These are phyloP conservation scores for Elsinoe fawcettii DNA, from an alignment of 2,329 filamentous ascomycete species.

Conservation along the genomic window DNA sequence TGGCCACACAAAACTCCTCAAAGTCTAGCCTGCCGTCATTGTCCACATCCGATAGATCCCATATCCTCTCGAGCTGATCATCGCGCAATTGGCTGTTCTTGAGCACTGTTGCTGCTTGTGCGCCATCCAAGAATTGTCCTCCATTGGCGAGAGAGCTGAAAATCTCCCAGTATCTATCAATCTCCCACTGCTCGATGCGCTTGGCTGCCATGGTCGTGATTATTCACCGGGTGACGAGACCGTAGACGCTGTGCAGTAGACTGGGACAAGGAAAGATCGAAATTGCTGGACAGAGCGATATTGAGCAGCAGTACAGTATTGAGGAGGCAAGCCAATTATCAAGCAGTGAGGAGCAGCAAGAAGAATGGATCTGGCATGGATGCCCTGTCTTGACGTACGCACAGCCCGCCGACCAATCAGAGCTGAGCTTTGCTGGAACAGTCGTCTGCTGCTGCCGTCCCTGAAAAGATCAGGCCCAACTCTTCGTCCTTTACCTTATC, in stretches of 20 bases:
- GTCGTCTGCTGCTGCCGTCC: too few species aligned
- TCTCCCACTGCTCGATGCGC: slow-evolving; percentile 63
- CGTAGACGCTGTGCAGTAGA: too few species aligned
- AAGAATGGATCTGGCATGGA: not conserved
- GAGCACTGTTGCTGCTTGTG: slow-evolving; percentile 62
- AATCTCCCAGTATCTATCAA: slow-evolving; percentile 74
- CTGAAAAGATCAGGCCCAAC: too few species aligned
- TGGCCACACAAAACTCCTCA: slow-evolving; percentile 98
- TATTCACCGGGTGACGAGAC: too few species aligned
- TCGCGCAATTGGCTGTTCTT: slow-evolving; percentile 66
- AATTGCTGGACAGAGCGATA: too few species aligned
- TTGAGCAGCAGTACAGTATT: too few species aligned
- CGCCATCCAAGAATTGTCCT: slow-evolving; percentile 57
- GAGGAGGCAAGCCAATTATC: not conserved
- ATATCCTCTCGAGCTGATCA: slow-evolving; percentile 89
- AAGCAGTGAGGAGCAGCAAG: too few species aligned
- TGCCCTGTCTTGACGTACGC: not conserved
- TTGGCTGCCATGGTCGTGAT: slow-evolving; percentile 33
- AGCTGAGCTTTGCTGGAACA: not conserved
- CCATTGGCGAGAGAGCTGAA: slow-evolving; percentile 61
- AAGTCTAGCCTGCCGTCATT: slow-evolving; percentile 97
- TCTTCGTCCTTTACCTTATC: too few species aligned
- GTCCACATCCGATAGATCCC: slow-evolving; percentile 96
- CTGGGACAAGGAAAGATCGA: too few species aligned
- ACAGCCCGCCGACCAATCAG: not conserved